Evolutionary conservation across 78 protist genomes (phyloP), one percentile per base, ranked within the genome.

Genomic region (Dictyostelium purpureum): DNA sequence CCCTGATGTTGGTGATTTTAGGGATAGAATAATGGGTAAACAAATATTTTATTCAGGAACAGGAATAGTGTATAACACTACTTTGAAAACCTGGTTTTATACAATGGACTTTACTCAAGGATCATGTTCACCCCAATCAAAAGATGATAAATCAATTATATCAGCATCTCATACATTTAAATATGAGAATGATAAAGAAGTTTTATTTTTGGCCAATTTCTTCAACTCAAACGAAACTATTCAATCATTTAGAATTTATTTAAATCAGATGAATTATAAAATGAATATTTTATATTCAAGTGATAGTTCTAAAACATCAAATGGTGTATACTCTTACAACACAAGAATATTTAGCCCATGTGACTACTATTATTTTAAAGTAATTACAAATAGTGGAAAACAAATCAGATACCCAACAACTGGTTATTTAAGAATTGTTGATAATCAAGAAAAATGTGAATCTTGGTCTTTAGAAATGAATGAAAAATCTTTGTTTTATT

Each of bases 21-120:
- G 71, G 3, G 71, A 63, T 31, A 63, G 71, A 63, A 33, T 63
- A 6, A 63, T 63, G 71, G 71, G 71, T 28, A 63, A 63, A 33
- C n/a, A 26, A 5, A 63, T 63, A 14, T 33, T 33, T 33, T 63
- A 63, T 33, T 63, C 38, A 16, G 71, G 71, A 31, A 31, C 71
- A 33, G 71, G 71, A 9, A 63, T 63, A 2, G 71, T 33, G 0
- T 63, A 26, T 16, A 63, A 63, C 18, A 7, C 28, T 33, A 63
- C 43, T 4, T 4, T 28, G 16, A 33, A 37, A 63, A 63, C 71
- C 16, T 63, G 71, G 71, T 63, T 31, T 35, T 63, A 63, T 33
- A 63, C 71, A 10, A 31, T 63, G 71, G 71, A 63, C 16, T 63
- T 63, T 33, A 63, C 40, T 1, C 7, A 28, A 63, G 33, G 43